Evolutionary conservation across 2,329 filamentous ascomycete species (phyloP).

Genomic region (Calonectria fujianensis): DNA sequence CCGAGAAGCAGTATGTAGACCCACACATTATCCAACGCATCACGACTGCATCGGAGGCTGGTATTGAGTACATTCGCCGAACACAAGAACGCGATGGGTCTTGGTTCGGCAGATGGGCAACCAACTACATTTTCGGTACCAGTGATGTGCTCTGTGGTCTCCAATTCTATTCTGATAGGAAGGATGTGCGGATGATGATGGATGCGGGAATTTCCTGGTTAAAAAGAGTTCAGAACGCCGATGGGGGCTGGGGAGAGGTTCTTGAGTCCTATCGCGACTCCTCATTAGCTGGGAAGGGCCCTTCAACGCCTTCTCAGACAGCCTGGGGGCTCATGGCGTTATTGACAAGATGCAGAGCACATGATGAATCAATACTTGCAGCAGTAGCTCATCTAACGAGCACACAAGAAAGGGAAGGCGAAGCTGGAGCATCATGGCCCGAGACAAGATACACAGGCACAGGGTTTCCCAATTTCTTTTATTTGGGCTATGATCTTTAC

Average conservation of each 20-base stretch:
- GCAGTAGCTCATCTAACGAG: not conserved
- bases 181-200: constrained; percentile 9
- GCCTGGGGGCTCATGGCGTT: not conserved
- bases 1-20: not conserved
- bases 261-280: constrained; percentile 27
- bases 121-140: constrained; percentile 35
- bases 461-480: constrained; percentile 8
- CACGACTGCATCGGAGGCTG: constrained; percentile 1
- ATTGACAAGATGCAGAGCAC: not conserved
- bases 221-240: constrained; percentile 28
- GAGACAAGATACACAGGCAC: not conserved
- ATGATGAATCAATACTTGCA: not conserved
- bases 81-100: constrained; percentile 18
- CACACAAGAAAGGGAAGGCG: not conserved
- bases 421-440: not conserved
- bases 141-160: constrained; percentile 32
- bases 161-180: constrained; percentile 1
- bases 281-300: constrained; percentile 26
- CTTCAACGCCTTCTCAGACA: constrained; percentile 8
- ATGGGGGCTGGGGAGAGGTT: constrained; percentile 36
- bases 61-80: constrained; percentile 14
- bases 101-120: constrained; percentile 36
- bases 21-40: constrained; percentile 16
- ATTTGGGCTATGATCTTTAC: not conserved
- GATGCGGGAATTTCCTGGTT: constrained; percentile 14